Base-by-base conservation (phyloP, 768 basidiomycete genomes). In the Lentinula raphanica region DNA sequence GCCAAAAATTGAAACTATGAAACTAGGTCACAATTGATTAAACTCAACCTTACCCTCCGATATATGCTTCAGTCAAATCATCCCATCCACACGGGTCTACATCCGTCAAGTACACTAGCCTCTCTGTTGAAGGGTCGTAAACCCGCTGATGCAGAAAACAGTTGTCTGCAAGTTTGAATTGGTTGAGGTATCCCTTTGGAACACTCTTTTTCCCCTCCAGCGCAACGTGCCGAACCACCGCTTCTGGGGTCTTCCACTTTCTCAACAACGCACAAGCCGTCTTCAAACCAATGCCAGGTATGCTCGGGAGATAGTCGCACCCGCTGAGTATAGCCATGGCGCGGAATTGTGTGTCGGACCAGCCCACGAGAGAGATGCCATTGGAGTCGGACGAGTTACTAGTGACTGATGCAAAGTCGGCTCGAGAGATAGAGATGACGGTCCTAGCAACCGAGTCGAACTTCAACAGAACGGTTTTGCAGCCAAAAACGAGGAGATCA, bases 401-500 rank as follows among this genome's bases (percentile, higher is more conserved):
- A 21, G 77, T 73, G 50, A 88, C 78, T 27, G 79, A 78, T 9
- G 79, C 86, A 66, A 93, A 92, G 68, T 90, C 83, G 39, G 73
- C 71, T 29, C 87, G 82, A 15, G 81, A 82, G 63, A 93, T 86
- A 51, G 79, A 82, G 12, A 81, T 76, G 60, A 89, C 82, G n/a
- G 85, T 86, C 56, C 73, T 78, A 32, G 82, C 79, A 57, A 80
- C 77, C 2, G 77, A 66, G 71, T 98, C 95, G 28, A 98, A 79
- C 72, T 98, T 98, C 80, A 92, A 93, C n/a, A 97, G 81, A 11
- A 97, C 94, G 54, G 82, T 87, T 63, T 81, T 81, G 73, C 94
- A 96, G n/a, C 96, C 97, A 67, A 97, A 98, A 49, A 99, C 95
- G 59, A 98, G 86, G 28, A 99, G 79, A 71, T 99, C 97, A 0